These are phyloP conservation scores for Cicer yamashitae DNA, from an alignment of 306 rosid species.

Conservation along the genomic window DNA sequence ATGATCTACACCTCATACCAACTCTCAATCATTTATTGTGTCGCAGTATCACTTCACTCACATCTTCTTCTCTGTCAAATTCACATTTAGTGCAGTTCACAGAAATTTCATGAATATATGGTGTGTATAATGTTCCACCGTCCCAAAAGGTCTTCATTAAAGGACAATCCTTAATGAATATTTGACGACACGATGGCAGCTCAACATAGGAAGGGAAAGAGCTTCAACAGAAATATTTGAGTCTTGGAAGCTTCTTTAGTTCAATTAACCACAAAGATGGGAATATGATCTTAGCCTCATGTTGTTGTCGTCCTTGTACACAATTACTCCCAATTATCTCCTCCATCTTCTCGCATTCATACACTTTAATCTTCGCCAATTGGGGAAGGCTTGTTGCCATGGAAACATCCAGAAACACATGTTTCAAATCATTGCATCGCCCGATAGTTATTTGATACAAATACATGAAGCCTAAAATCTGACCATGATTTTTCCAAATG, in stretches of 20 bases:
- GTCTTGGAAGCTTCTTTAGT: neutral
- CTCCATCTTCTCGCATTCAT: neutral
- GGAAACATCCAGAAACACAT: slow-evolving; percentile 22
- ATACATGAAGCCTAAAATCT: neutral
- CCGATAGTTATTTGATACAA: fast-evolving
- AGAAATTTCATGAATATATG: neutral
- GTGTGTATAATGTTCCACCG: neutral
- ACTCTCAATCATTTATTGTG: neutral
- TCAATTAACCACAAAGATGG: fast-evolving
- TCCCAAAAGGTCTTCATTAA: neutral
- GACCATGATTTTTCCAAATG: slow-evolving; percentile 14
- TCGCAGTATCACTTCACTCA: neutral
- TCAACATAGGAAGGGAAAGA: neutral
- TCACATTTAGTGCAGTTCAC: neutral
- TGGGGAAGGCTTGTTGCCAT: neutral
- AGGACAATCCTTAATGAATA: neutral
- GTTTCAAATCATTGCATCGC: neutral
- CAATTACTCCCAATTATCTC: neutral
- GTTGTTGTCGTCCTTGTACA: neutral
- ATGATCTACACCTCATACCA: neutral
- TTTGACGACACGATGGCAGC: neutral
- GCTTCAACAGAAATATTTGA: neutral
- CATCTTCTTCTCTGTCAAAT: neutral
- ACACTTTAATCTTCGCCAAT: fast-evolving
- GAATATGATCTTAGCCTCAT: neutral